A percentile compares a stretch with the other conserved stretches of the same genome.
phyloP scores from a whole-genome alignment of 495 filamentous ascomycete species.

The Filosporella fistucella region DNA sequence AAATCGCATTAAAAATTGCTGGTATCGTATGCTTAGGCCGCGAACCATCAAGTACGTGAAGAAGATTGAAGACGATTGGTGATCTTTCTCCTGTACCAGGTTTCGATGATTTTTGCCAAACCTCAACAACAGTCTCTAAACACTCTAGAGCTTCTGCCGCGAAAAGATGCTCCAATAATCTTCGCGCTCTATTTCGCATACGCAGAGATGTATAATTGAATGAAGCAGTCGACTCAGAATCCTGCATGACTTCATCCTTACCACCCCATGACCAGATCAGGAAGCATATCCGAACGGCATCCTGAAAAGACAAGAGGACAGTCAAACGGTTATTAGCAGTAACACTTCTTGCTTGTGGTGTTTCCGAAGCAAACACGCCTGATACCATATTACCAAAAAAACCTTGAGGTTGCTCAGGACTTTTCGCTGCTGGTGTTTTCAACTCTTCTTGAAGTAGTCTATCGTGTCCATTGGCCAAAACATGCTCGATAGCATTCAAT shows the following conservation, averaged over 20 bases:
- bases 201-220: conserved; percentile 85
- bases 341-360: conserved; percentile 64
- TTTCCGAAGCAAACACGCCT: conserved; percentile 80
- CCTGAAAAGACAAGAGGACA: conserved; percentile 93
- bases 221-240: conserved; percentile 69
- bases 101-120: conserved; percentile 55
- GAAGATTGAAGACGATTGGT: conserved; percentile 66
- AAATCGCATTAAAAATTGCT: conserved; percentile 95
- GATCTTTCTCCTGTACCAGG: conserved; percentile 27
- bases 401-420: conserved; percentile 78
- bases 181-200: conserved; percentile 82
- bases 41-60: conserved; percentile 89
- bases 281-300: conserved; percentile 87
- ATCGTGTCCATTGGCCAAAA: conserved; percentile 84
- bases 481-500: conserved; percentile 84
- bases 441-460: conserved; percentile 72
- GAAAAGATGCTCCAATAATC: conserved; percentile 89
- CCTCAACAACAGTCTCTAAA: conserved; percentile 79
- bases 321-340: conserved; percentile 92
- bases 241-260: conserved; percentile 47
- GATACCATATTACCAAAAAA: conserved; percentile 98
- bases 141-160: conserved; percentile 93
- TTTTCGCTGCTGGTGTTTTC: conserved; percentile 61
- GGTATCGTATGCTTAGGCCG: conserved; percentile 90
- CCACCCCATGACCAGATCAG: conserved; percentile 93